Evolutionary conservation across 139 green algal genomes (phyloP).

Genomic region (Closterium sp.): DNA sequence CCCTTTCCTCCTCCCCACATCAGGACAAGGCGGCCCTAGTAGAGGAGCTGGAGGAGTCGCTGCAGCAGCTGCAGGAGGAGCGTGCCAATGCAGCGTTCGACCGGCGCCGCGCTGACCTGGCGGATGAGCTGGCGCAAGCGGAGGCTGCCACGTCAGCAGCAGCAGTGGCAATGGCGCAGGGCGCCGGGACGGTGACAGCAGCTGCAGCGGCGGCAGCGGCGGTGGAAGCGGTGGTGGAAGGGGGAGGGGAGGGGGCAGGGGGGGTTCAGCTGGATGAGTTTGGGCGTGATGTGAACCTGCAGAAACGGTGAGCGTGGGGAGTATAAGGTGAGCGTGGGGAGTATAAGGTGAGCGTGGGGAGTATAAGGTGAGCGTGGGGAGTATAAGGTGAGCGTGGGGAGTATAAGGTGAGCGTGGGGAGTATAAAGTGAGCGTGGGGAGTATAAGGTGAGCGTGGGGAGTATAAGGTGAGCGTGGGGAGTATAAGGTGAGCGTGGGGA

Average conservation of each 20-base stretch:
- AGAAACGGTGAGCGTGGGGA: slow-evolving; percentile 43
- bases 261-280: slow-evolving; percentile 77
- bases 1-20: not conserved
- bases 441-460: no score
- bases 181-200: slow-evolving; percentile 41
- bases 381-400: not conserved
- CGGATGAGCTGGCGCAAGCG: slow-evolving; percentile 61
- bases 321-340: no score
- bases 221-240: slow-evolving; percentile 8
- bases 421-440: no score
- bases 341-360: not conserved
- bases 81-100: slow-evolving; percentile 41
- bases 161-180: slow-evolving; percentile 58
- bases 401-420: no score
- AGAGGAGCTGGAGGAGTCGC: slow-evolving; percentile 81
- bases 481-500: no score
- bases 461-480: not conserved
- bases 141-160: slow-evolving; percentile 59
- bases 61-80: slow-evolving; percentile 57
- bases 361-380: no score
- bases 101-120: slow-evolving; percentile 24
- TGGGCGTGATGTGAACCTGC: slow-evolving; percentile 74
- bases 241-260: slow-evolving; percentile 7
- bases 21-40: slow-evolving; percentile 78
- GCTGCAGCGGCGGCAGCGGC: slow-evolving; percentile 55